phyloP scores from a whole-genome alignment of 2,329 filamentous ascomycete genomes.

The Magnaporthiopsis incrustans region DNA sequence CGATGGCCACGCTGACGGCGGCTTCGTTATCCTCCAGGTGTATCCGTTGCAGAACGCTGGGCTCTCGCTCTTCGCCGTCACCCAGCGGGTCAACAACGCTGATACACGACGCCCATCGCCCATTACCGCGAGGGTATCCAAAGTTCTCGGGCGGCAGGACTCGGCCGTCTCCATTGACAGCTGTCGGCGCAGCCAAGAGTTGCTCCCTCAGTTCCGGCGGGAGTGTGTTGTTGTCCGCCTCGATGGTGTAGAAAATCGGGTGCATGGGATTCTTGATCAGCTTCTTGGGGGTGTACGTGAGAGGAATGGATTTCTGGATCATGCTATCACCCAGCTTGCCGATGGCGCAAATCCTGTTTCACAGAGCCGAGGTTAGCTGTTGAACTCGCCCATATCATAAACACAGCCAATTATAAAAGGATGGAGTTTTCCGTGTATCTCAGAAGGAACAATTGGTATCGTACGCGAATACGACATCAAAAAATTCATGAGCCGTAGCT shows the following conservation, averaged over 20 bases:
- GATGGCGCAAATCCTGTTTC: constrained; percentile 73
- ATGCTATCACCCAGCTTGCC: constrained; percentile 80
- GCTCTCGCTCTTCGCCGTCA: constrained; percentile 41
- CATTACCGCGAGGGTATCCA: constrained; percentile 74
- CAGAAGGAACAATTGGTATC: constrained; percentile 98
- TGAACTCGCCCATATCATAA: constrained; percentile 1
- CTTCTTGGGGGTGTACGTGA: constrained; percentile 84
- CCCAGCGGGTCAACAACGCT: constrained; percentile 78
- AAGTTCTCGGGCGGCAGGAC: constrained; percentile 74
- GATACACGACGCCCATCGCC: constrained; percentile 94
- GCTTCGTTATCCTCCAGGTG: constrained; percentile 87
- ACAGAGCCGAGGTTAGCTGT: constrained; percentile 22
- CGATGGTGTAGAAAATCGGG: constrained; percentile 87
- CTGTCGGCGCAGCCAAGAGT: constrained; percentile 62
- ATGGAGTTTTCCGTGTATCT: constrained; percentile 34
- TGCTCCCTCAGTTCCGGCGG: constrained; percentile 69
- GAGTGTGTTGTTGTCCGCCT: constrained; percentile 87
- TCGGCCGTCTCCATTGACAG: constrained; percentile 64
- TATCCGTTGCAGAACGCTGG: constrained; percentile 62
- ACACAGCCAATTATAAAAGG: neutral
- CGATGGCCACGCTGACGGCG: constrained; percentile 75
- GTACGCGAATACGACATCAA: constrained; percentile 40
- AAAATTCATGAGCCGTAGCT: constrained; percentile 46
- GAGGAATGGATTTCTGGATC: constrained; percentile 74
- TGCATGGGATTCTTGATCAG: constrained; percentile 83